A percentile compares a stretch with the other conserved stretches of the same genome.
phyloP scores from a whole-genome alignment of 169 alveolate species.

The Plasmodium sp. region DNA sequence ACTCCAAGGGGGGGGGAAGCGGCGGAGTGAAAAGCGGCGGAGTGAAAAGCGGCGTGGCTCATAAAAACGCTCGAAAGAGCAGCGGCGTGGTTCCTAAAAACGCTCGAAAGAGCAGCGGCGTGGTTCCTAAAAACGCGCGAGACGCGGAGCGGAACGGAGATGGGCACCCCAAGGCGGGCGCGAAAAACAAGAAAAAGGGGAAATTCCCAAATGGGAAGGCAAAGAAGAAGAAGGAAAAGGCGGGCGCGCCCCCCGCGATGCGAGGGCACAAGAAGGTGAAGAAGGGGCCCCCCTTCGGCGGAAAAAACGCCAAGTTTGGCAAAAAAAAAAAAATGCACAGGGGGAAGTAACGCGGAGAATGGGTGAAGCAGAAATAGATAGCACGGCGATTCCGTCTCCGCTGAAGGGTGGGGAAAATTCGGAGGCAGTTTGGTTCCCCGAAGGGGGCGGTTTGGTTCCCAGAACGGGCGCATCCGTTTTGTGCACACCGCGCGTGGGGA shows the following conservation, averaged over 20 bases:
- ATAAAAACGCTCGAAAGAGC: neutral
- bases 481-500: neutral
- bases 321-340: neutral
- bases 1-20: constrained; percentile 46
- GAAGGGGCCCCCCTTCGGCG: neutral
- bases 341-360: neutral
- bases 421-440: no score
- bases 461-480: neutral
- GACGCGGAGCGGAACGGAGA: neutral
- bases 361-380: neutral
- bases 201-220: neutral
- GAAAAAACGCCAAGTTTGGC: neutral
- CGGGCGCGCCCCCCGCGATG: neutral
- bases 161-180: neutral
- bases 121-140: neutral
- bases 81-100: neutral
- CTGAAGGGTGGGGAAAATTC: neutral
- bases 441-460: neutral
- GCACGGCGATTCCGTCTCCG: neutral
- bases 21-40: constrained; percentile 2
- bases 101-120: neutral
- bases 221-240: neutral
- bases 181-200: neutral
- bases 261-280: constrained; percentile 4
- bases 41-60: no score